Evolutionary conservation across 2,329 filamentous ascomycete genomes (phyloP).

Genomic region (Leptographium lundbergii): DNA sequence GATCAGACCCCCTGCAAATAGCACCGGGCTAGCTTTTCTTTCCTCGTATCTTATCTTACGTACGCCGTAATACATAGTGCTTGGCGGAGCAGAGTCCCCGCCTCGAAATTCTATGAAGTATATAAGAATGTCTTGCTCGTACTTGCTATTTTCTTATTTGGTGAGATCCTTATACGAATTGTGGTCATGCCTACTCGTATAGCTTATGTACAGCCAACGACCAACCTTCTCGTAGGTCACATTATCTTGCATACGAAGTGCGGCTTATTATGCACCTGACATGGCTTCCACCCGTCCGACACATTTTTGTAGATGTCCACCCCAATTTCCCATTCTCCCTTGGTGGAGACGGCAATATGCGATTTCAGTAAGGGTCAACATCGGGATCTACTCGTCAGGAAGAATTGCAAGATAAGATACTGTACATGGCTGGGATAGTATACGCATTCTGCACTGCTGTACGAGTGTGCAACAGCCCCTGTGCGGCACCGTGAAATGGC

Average conservation of each 20-base stretch:
- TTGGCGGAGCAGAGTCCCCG: no score
- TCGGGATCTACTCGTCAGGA: neutral
- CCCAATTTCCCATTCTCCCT: neutral
- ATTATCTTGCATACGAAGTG: neutral
- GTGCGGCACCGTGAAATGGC: no score
- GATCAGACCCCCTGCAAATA: neutral
- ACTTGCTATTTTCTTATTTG: no score
- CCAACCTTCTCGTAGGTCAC: neutral
- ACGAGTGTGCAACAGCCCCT: neutral
- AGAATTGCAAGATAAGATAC: neutral
- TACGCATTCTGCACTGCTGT: no score
- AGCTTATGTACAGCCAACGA: neutral
- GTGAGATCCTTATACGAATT: neutral
- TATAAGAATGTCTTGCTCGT: no score
- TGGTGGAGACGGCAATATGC: neutral
- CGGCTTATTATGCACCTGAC: neutral
- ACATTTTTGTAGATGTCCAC: neutral
- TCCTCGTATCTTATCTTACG: no score
- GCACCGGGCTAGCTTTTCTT: neutral
- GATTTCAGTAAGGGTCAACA: neutral
- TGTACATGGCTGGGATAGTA: no score
- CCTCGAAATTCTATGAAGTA: no score
- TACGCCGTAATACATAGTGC: no score
- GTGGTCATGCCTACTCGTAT: neutral
- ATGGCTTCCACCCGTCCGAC: neutral